Conservation (phyloP, 345 rosid genomes). For the Hibiscus tridactylites region DNA sequence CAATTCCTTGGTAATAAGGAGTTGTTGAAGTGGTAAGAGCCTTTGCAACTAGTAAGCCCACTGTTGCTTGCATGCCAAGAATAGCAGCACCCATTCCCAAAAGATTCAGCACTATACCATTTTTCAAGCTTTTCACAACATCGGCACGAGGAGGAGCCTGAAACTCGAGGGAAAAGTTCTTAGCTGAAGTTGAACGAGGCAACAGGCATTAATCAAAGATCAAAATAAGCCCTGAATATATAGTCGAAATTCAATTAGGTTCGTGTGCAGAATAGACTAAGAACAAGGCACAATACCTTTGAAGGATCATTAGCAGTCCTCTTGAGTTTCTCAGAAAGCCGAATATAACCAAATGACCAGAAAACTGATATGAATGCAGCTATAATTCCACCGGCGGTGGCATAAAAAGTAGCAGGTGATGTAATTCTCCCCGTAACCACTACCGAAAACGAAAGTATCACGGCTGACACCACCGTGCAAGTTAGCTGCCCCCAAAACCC, state of each 20-base stretch:
- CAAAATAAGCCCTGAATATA: not conserved
- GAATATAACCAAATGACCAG: constrained; percentile 92
- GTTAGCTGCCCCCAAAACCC: constrained; percentile 98
- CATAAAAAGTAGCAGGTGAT: constrained; percentile 79
- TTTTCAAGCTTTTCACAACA: constrained; percentile 84
- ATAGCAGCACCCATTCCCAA: constrained; percentile 94
- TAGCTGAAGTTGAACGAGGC: not conserved
- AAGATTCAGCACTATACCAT: constrained; percentile 70
- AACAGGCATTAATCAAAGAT: not conserved
- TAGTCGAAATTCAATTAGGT: too few relatives aligned
- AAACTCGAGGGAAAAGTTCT: constrained; percentile 10
- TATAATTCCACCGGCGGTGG: constrained; percentile 81
- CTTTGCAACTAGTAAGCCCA: constrained; percentile 84
- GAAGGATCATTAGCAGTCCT: constrained; percentile 75
- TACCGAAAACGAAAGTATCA: constrained; percentile 77
- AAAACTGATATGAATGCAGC: constrained; percentile 88
- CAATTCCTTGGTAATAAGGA: constrained; percentile 77
- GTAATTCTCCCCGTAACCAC: constrained; percentile 68
- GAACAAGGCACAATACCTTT: constrained; percentile 43
- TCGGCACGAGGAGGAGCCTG: constrained; percentile 99
- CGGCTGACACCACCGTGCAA: constrained; percentile 78
- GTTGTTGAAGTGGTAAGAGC: constrained; percentile 86
- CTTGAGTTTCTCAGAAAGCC: constrained; percentile 81
- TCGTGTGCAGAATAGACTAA: not conserved
- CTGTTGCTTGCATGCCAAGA: constrained; percentile 96